phyloP scores from a whole-genome alignment of 805 yeast species.

The Candida krabiensis region DNA sequence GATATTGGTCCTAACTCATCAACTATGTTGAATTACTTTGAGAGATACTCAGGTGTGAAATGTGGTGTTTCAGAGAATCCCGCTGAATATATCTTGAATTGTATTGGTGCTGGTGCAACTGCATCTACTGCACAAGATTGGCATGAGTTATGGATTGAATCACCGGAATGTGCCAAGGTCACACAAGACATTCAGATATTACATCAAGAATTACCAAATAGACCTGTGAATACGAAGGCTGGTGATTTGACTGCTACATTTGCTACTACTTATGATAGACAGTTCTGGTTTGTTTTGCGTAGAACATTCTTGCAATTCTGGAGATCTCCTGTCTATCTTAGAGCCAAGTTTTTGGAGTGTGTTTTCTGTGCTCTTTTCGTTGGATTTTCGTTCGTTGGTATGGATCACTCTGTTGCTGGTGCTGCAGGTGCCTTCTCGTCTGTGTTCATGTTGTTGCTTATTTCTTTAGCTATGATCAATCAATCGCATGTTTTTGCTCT shows the following conservation, averaged over 20 bases:
- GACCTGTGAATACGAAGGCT: slow-evolving; percentile 23
- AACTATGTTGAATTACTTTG: slow-evolving; percentile 46
- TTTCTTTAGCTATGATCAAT: slow-evolving; percentile 60
- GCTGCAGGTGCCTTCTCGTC: slow-evolving; percentile 56
- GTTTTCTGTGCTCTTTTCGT: slow-evolving; percentile 46
- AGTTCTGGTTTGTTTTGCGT: slow-evolving; percentile 36
- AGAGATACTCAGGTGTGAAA: slow-evolving; percentile 57
- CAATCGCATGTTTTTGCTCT: slow-evolving; percentile 63
- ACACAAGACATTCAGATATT: slow-evolving; percentile 33
- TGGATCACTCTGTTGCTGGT: slow-evolving; percentile 51
- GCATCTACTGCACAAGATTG: slow-evolving; percentile 61
- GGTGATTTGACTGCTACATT: slow-evolving; percentile 33
- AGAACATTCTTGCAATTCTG: slow-evolving; percentile 45
- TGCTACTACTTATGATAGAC: slow-evolving; percentile 48
- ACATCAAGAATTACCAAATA: slow-evolving; percentile 27
- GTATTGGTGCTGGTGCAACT: slow-evolving; percentile 82
- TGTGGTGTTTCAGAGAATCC: slow-evolving; percentile 68
- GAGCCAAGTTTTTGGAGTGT: slow-evolving; percentile 48
- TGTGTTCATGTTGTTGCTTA: slow-evolving; percentile 55
- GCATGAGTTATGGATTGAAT: slow-evolving; percentile 59
- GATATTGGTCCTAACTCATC: slow-evolving; percentile 49
- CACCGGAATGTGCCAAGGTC: slow-evolving; percentile 32
- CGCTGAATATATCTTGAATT: slow-evolving; percentile 72
- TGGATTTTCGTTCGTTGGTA: slow-evolving; percentile 61
- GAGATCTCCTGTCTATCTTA: slow-evolving; percentile 52